phyloP scores from a whole-genome alignment of 257 asterid genomes.

The Linderniella brevidens region DNA sequence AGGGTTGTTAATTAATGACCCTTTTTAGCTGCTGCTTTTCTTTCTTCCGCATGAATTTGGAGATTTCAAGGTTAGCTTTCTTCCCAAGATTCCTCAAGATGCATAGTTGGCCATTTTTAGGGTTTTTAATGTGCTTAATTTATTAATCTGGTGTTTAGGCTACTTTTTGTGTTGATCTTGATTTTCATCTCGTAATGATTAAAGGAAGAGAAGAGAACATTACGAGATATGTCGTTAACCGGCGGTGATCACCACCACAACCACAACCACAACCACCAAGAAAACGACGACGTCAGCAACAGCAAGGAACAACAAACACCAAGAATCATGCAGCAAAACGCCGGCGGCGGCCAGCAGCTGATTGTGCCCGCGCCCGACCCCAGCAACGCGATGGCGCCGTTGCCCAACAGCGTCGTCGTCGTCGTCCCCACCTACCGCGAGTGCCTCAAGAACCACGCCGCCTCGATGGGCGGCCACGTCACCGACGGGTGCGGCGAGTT shows the following conservation, averaged over 20 bases:
- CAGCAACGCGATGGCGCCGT: no score
- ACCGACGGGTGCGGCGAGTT: conserved; percentile 97
- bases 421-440: conserved; percentile 39
- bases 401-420: no score
- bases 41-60: no score
- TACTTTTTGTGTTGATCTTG: no score
- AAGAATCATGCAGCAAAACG: conserved; percentile 16
- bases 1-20: no score
- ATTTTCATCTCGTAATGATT: not conserved
- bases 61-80: no score
- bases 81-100: no score
- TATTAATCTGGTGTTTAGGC: no score
- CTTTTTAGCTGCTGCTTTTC: no score
- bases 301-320: conserved; percentile 19
- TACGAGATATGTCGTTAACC: no score
- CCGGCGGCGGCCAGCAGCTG: conserved; percentile 32
- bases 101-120: conserved; percentile 12
- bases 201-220: not conserved
- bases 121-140: conserved; percentile 12
- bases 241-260: conserved; percentile 24
- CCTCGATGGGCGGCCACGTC: conserved; percentile 68
- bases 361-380: conserved; percentile 1
- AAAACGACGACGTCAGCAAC: conserved; percentile 15
- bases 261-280: conserved; percentile 15
- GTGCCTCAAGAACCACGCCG: conserved; percentile 87